Conservation (phyloP, 257 asterid genomes). For the Craterostigma plantagineum region DNA sequence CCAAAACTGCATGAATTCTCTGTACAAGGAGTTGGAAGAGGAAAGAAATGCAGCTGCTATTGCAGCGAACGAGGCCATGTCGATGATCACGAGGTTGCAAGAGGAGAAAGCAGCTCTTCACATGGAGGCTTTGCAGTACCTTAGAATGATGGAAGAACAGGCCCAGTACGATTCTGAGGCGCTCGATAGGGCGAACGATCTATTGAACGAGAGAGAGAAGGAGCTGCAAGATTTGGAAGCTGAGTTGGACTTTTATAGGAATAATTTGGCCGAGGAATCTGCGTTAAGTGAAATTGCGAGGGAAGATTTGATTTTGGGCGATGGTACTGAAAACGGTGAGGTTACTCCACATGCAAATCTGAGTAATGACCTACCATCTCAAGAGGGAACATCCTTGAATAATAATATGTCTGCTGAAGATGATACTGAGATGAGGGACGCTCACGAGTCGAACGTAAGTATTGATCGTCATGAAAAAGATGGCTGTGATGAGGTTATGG, state of each 20-base stretch:
- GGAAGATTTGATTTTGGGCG: slow-evolving; percentile 10
- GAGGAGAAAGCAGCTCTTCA: slow-evolving; percentile 90
- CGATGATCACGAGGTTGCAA: slow-evolving; percentile 86
- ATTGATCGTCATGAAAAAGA: slow-evolving; percentile 5
- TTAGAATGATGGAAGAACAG: slow-evolving; percentile 96
- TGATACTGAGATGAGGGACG: too few species aligned
- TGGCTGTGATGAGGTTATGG: slow-evolving; percentile 5
- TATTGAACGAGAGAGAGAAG: slow-evolving; percentile 66
- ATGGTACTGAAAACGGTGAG: slow-evolving; percentile 9
- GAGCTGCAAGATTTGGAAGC: slow-evolving; percentile 71
- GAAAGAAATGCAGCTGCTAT: slow-evolving; percentile 75
- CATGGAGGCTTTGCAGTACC: slow-evolving; percentile 83
- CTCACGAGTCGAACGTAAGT: too few species aligned
- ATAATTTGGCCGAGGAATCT: slow-evolving; percentile 16
- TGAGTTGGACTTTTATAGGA: slow-evolving; percentile 42
- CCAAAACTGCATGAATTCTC: slow-evolving; percentile 20
- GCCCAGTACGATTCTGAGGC: slow-evolving; percentile 86
- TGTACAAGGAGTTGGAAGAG: slow-evolving; percentile 70
- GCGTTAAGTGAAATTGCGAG: slow-evolving; percentile 10
- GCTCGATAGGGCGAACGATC: slow-evolving; percentile 57
- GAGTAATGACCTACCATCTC: too few species aligned
- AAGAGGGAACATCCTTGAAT: too few species aligned
- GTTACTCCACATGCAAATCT: not conserved
- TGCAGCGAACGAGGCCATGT: slow-evolving; percentile 80
- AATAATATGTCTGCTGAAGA: too few species aligned